Conservation (phyloP, 2,329 filamentous ascomycete species). For the Plenodomus lindquistii region DNA sequence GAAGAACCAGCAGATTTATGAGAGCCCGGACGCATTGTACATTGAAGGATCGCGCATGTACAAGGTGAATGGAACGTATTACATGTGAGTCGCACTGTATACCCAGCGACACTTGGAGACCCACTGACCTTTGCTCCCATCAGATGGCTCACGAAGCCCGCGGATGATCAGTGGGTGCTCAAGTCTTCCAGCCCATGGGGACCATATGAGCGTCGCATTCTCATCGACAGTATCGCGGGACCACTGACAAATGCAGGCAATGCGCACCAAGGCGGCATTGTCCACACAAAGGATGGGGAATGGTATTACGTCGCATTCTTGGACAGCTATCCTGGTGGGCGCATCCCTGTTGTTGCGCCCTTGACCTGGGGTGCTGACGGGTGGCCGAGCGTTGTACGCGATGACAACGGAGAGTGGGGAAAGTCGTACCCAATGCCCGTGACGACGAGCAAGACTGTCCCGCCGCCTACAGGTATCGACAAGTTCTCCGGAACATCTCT, state of each 20-base stretch:
- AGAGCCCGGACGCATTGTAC: constrained; percentile 38
- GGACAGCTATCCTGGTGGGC: constrained; percentile 60
- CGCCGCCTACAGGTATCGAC: constrained; percentile 49
- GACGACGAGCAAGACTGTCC: constrained; percentile 35
- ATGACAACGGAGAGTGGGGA: constrained; percentile 54
- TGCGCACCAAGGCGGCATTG: constrained; percentile 61
- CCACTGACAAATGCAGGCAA: constrained; percentile 53
- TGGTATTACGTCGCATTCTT: constrained; percentile 66
- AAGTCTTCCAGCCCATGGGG: constrained; percentile 57
- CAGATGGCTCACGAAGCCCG: constrained; percentile 45
- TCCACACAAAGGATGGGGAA: constrained; percentile 55
- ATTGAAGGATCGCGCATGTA: constrained; percentile 62
- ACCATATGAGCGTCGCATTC: constrained; percentile 54
- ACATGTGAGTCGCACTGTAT: constrained; percentile 50
- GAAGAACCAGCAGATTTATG: constrained; percentile 52
- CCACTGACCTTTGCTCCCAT: background rate
- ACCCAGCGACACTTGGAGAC: background rate
- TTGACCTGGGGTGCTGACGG: constrained; percentile 58
- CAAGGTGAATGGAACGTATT: constrained; percentile 60
- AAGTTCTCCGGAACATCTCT: constrained; percentile 51
- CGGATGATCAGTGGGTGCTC: constrained; percentile 54
- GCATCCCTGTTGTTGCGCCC: constrained; percentile 62
- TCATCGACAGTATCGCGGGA: constrained; percentile 49
- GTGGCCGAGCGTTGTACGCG: constrained; percentile 51
- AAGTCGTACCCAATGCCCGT: constrained; percentile 47